Evolutionary conservation across 176 grass and related monocot genomes (phyloP).

Genomic region (Musa troglodytarum): DNA sequence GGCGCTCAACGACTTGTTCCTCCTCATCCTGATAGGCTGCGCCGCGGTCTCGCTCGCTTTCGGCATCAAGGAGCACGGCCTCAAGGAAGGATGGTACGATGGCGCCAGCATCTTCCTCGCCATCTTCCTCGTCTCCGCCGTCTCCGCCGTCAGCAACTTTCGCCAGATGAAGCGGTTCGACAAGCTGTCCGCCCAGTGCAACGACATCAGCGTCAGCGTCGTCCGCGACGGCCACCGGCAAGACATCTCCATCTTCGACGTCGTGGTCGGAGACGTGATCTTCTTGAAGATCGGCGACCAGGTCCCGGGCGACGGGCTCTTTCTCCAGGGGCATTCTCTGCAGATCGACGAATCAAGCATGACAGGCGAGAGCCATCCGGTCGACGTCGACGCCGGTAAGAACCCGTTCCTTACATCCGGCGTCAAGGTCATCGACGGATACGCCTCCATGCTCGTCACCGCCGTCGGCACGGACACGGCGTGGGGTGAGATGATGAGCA

Average conservation of each 20-base stretch:
- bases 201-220: slow-evolving; percentile 1
- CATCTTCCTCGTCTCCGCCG: slow-evolving; percentile 2
- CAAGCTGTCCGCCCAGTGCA: slow-evolving; percentile 2
- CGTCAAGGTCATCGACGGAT: slow-evolving; percentile 68
- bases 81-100: slow-evolving; percentile 13
- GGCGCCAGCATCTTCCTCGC: slow-evolving; percentile 14
- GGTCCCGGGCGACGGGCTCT: background rate
- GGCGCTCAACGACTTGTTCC: slow-evolving; percentile 8
- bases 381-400: slow-evolving; percentile 30
- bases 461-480: slow-evolving; percentile 52
- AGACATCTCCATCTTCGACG: slow-evolving; percentile 9
- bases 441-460: slow-evolving; percentile 52
- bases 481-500: slow-evolving; percentile 85
- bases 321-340: slow-evolving; percentile 10
- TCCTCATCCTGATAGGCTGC: slow-evolving; percentile 2
- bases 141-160: slow-evolving; percentile 14
- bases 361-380: slow-evolving; percentile 60
- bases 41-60: slow-evolving; percentile 3
- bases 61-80: slow-evolving; percentile 9
- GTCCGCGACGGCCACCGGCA: slow-evolving; percentile 2
- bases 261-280: slow-evolving; percentile 1
- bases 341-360: slow-evolving; percentile 80
- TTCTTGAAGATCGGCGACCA: slow-evolving; percentile 8
- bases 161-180: slow-evolving; percentile 18
- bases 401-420: slow-evolving; percentile 59